phyloP scores from a whole-genome alignment of 2,329 filamentous ascomycete genomes.

The Sporothrix curviconia region DNA sequence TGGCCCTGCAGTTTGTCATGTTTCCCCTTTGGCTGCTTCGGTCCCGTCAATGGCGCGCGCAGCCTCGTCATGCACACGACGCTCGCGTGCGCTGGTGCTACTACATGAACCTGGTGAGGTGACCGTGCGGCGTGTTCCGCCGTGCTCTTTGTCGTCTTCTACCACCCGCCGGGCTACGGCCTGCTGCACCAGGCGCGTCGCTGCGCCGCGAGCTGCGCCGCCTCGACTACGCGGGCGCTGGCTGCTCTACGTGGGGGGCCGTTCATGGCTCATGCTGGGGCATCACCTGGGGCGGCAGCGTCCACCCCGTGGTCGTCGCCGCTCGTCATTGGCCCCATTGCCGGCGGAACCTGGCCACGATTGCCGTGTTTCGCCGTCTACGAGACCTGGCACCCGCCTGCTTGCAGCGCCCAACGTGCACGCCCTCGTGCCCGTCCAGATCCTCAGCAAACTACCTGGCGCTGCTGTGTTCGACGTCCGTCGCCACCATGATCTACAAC shows the following conservation, averaged over 20 bases:
- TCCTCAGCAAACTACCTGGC: slow-evolving; percentile 29
- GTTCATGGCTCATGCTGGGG: slow-evolving; percentile 40
- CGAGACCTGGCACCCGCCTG: slow-evolving; percentile 22
- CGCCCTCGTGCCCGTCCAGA: slow-evolving; percentile 31
- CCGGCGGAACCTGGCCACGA: slow-evolving; percentile 21
- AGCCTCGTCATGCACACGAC: slow-evolving; percentile 29
- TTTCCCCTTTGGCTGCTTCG: slow-evolving; percentile 23
- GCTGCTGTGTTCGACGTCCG: slow-evolving; percentile 26
- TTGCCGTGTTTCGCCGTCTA: slow-evolving; percentile 21
- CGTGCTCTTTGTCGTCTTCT: slow-evolving; percentile 33
- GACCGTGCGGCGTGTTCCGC: slow-evolving; percentile 28
- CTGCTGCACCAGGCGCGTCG: slow-evolving; percentile 33
- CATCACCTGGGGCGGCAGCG: slow-evolving; percentile 37
- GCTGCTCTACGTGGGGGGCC: slow-evolving; percentile 39
- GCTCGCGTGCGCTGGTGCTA: slow-evolving; percentile 35
- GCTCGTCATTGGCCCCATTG: slow-evolving; percentile 25
- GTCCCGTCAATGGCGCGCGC: slow-evolving; percentile 27
- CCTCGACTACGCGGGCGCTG: slow-evolving; percentile 36
- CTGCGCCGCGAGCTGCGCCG: slow-evolving; percentile 29
- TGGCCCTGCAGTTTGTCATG: slow-evolving; percentile 29
- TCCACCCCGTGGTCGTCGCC: slow-evolving; percentile 36
- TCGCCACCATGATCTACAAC: slow-evolving; percentile 18
- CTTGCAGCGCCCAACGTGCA: slow-evolving; percentile 23
- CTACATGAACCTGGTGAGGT: slow-evolving; percentile 36
- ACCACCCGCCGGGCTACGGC: slow-evolving; percentile 35